A percentile compares a stretch with the other conserved stretches of the same genome.
phyloP scores from a whole-genome alignment of 1,284 basidiomycete genomes.

The Leccinum pachyderme region DNA sequence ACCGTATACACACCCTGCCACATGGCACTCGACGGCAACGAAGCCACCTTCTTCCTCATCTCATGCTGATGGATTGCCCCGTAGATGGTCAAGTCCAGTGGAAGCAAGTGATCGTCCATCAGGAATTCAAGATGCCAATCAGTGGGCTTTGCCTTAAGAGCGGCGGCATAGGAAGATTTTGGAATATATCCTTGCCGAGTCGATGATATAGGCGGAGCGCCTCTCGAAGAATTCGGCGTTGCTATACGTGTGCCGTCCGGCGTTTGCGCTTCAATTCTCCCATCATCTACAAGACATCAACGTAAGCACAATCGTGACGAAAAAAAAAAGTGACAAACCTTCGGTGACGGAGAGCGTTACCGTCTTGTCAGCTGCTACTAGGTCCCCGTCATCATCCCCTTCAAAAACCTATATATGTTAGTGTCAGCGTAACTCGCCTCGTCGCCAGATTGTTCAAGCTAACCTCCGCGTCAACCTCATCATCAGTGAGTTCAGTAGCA shows the following conservation, averaged over 20 bases:
- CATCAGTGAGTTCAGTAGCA: conserved; percentile 71
- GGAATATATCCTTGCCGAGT: conserved; percentile 44
- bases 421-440: conserved; percentile 6
- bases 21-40: conserved; percentile 66
- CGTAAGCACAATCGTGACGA: conserved; percentile 10
- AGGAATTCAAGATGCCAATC: conserved; percentile 98
- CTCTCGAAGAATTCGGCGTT: conserved; percentile 68
- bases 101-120: conserved; percentile 82
- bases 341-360: conserved; percentile 81
- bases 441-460: background rate
- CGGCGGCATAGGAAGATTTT: conserved; percentile 86
- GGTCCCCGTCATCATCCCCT: conserved; percentile 70
- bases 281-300: conserved; percentile 60
- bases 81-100: conserved; percentile 90
- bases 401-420: conserved; percentile 55
- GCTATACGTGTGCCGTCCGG: conserved; percentile 93
- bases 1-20: conserved; percentile 91
- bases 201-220: conserved; percentile 35
- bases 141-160: conserved; percentile 85
- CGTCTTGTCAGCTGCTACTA: conserved; percentile 72
- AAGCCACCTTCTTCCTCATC: conserved; percentile 63
- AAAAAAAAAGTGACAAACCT: conserved; percentile 45
- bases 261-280: conserved; percentile 91
- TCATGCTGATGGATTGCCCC: conserved; percentile 93
- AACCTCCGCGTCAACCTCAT: conserved; percentile 77